Evolutionary conservation across 129 eudicot genomes (phyloP).

Genomic region (Logfia minima): DNA sequence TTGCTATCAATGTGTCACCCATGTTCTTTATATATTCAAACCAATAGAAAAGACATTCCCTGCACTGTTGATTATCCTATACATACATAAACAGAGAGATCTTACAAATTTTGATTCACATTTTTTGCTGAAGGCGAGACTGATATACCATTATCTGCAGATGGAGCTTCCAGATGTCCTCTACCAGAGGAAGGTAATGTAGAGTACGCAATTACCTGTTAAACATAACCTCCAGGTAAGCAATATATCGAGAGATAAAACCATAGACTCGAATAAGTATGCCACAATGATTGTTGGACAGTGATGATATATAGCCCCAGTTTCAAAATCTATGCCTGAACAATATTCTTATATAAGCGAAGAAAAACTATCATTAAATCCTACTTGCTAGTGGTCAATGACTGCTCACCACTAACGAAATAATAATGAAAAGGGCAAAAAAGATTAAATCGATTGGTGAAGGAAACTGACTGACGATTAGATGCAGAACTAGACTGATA

Average conservation of each 20-base stretch:
- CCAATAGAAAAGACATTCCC: not conserved
- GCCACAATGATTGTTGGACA: not conserved
- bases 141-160: conserved; percentile 33
- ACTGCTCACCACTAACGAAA: not conserved
- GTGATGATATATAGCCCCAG: not conserved
- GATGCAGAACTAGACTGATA: not conserved
- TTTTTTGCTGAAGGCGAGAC: conserved; percentile 33
- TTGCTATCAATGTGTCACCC: not conserved
- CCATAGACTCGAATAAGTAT: not conserved
- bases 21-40: not conserved
- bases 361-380: conserved; percentile 4
- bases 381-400: conserved; percentile 11
- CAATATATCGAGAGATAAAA: conserved; percentile 16
- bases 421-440: not conserved
- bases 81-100: conserved; percentile 31
- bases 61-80: not conserved
- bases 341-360: not conserved
- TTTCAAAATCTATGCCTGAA: not conserved
- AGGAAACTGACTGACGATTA: not conserved
- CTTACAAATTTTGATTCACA: conserved; percentile 46
- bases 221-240: conserved; percentile 25
- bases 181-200: conserved; percentile 29
- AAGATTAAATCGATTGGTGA: not conserved
- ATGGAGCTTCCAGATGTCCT: conserved; percentile 40
- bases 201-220: conserved; percentile 50